Conservation (phyloP, 2,329 filamentous ascomycete species). For the Sporothrix curviconia region DNA sequence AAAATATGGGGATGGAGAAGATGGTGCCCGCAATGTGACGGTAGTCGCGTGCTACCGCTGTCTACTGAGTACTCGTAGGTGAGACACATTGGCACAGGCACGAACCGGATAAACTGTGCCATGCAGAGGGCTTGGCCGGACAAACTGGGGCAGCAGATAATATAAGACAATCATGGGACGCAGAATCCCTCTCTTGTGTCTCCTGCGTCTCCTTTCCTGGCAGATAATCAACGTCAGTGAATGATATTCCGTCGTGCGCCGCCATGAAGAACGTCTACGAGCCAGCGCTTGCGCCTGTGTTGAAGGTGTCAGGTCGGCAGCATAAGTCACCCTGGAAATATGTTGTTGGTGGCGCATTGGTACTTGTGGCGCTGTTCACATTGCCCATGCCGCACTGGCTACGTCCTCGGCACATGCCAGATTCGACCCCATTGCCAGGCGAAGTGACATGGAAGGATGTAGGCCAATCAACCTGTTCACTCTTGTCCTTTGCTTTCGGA, state of each 20-base stretch:
- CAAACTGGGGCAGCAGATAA: no score
- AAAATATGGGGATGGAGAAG: background rate
- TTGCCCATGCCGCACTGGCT: background rate
- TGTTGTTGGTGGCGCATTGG: background rate
- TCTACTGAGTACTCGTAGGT: background rate
- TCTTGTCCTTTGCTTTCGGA: no score
- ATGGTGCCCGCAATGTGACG: background rate
- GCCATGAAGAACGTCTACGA: background rate
- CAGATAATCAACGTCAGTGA: background rate
- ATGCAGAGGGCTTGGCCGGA: background rate
- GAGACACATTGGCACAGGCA: background rate
- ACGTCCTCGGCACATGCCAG: background rate
- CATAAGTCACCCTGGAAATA: background rate
- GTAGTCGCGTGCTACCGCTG: background rate
- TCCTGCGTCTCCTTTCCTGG: background rate
- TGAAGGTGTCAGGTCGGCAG: background rate
- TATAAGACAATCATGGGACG: no score
- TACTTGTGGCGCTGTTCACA: background rate
- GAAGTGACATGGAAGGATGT: slow-evolving; percentile 5
- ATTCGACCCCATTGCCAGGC: background rate
- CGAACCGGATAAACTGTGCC: background rate
- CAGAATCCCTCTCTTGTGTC: no score
- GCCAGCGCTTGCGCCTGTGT: background rate
- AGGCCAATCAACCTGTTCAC: background rate
- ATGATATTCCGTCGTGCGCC: background rate